Conservation (phyloP, 2,329 filamentous ascomycete species). For the Colletotrichum cordylinicola region DNA sequence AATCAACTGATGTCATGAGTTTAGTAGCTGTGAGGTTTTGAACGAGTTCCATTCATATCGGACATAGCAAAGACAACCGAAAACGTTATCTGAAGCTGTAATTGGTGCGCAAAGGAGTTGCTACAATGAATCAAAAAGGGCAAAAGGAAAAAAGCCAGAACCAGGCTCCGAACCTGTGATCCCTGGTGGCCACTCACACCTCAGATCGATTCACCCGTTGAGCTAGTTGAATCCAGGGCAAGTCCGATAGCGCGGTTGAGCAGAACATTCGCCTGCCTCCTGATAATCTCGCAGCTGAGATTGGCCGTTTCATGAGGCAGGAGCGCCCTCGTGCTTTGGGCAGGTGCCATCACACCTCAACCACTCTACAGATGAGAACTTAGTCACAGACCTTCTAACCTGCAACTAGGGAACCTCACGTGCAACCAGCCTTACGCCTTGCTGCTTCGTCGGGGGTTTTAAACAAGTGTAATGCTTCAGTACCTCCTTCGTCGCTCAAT, state of each 20-base stretch:
- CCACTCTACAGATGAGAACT: neutral
- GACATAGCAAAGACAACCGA: too few species aligned
- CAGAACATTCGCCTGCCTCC: neutral
- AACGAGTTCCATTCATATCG: too few species aligned
- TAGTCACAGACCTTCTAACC: neutral
- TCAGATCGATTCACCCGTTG: neutral
- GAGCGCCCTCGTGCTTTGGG: neutral
- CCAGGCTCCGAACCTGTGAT: neutral
- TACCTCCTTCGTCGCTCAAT: neutral
- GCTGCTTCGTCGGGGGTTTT: neutral
- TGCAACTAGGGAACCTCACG: neutral
- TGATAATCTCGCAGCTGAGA: neutral
- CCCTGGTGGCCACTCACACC: neutral
- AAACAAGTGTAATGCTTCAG: neutral
- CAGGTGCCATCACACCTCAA: neutral
- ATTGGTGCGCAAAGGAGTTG: too few species aligned
- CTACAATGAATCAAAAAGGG: too few species aligned
- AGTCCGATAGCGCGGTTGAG: neutral
- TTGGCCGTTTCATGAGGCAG: fast-evolving
- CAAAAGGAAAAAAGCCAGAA: too few species aligned
- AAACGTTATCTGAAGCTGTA: too few species aligned
- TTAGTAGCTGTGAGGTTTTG: too few species aligned
- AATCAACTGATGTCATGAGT: too few species aligned
- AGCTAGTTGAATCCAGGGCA: neutral
- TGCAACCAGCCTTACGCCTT: neutral